phyloP scores from a whole-genome alignment of 352 stramenopile genomes.

The Blastocystis sp. region DNA sequence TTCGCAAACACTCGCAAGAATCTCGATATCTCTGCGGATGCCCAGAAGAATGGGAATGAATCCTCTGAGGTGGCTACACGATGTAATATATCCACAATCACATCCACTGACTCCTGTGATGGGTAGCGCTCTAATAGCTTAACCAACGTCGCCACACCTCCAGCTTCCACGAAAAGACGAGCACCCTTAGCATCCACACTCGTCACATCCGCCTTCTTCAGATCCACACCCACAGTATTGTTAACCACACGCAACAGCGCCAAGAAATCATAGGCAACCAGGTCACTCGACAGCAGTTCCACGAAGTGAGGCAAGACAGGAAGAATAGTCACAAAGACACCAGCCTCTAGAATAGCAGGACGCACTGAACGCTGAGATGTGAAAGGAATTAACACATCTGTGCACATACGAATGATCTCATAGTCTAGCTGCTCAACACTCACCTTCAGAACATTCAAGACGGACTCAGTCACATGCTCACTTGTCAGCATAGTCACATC shows the following conservation, averaged over 20 bases:
- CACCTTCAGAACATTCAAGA: slow-evolving; percentile 10
- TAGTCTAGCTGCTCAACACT: slow-evolving; percentile 40
- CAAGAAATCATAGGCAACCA: not conserved
- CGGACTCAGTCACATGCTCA: slow-evolving; percentile 20
- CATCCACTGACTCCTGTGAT: not conserved
- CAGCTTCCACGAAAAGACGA: not conserved
- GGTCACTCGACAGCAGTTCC: slow-evolving; percentile 12
- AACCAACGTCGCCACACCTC: slow-evolving; percentile 12
- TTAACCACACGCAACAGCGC: not conserved
- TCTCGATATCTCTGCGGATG: not conserved
- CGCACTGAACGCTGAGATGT: slow-evolving; percentile 1
- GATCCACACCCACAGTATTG: slow-evolving; percentile 14
- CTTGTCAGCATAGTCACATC: slow-evolving; percentile 41
- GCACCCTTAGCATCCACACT: slow-evolving; percentile 5
- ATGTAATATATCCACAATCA: slow-evolving; percentile 34
- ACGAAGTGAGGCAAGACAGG: not conserved
- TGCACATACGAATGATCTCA: slow-evolving; percentile 50
- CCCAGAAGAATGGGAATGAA: slow-evolving; percentile 41
- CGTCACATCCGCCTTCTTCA: not conserved
- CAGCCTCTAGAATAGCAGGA: not conserved
- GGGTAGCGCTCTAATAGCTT: slow-evolving; percentile 45
- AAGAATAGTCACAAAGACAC: slow-evolving; percentile 30
- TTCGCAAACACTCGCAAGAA: slow-evolving; percentile 14
- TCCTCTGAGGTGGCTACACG: not conserved
- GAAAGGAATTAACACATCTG: slow-evolving; percentile 50